These are phyloP conservation scores for Syncephalis fuscata DNA, from an alignment of 371 early-diverging fungal species.

Conservation along the genomic window DNA sequence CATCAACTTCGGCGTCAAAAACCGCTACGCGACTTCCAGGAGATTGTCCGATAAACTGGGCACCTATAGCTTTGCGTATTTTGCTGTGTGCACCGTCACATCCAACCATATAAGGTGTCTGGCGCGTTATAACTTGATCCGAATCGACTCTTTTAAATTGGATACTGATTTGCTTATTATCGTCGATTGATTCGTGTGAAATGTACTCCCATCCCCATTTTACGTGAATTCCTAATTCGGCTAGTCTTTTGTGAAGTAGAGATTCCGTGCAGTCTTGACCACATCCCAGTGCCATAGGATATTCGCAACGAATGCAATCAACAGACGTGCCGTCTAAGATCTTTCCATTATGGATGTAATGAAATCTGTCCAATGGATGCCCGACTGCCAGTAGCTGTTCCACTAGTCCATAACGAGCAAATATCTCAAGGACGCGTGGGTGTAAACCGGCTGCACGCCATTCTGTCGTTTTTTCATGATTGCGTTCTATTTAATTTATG, in stretches of 20 bases:
- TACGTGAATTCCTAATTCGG: conserved; percentile 6
- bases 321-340: conserved; percentile 3
- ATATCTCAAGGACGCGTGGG: conserved; percentile 13
- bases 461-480: conserved; percentile 3
- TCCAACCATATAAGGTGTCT: no score
- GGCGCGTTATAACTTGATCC: no score
- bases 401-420: conserved; percentile 8
- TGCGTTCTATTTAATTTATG: conserved; percentile 7
- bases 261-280: conserved; percentile 7
- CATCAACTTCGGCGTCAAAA: no score
- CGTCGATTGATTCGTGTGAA: no score
- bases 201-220: no score
- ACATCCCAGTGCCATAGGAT: conserved; percentile 9
- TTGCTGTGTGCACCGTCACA: conserved; percentile 11
- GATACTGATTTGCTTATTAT: conserved; percentile 3
- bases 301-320: conserved; percentile 10
- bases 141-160: conserved; percentile 13
- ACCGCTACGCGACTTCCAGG: no score
- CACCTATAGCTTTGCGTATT: conserved; percentile 11
- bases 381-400: conserved; percentile 9
- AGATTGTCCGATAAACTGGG: conserved; percentile 7
- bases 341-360: conserved; percentile 8
- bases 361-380: conserved; percentile 7
- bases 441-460: conserved; percentile 14
- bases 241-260: conserved; percentile 8